A percentile compares a stretch with the other conserved stretches of the same genome.
These are phyloP conservation scores for Vitis rotundifolia DNA, from an alignment of 164 flowering plant species.

Conservation along the genomic window DNA sequence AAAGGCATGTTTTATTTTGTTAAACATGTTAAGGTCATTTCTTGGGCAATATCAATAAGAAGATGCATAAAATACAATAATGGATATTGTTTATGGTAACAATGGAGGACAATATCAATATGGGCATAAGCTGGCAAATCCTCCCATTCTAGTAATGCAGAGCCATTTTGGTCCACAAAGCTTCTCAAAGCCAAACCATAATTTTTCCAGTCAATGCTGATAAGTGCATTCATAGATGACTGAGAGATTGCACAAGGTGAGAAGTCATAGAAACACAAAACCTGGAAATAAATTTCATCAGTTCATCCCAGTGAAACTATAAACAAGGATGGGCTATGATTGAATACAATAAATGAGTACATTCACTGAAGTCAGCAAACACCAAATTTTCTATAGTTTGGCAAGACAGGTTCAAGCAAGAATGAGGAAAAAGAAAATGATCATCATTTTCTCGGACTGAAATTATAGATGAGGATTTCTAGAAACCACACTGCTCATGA, in stretches of 20 bases:
- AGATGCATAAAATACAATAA: neutral
- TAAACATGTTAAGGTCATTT: neutral
- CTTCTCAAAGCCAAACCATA: constrained; percentile 62
- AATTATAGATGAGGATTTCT: neutral
- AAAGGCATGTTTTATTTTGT: neutral
- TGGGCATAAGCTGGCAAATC: constrained; percentile 49
- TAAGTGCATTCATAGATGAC: constrained; percentile 54
- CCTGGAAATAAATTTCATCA: constrained; percentile 42
- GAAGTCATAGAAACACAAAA: constrained; percentile 72
- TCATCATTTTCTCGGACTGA: neutral
- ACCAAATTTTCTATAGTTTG: neutral
- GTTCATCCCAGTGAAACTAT: neutral
- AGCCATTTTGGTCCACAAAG: constrained; percentile 37
- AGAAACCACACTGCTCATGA: neutral
- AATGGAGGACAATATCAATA: constrained; percentile 69
- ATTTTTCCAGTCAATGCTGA: constrained; percentile 70
- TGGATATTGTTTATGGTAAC: constrained; percentile 74
- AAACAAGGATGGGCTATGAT: neutral
- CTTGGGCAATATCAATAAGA: constrained; percentile 4
- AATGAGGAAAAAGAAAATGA: neutral
- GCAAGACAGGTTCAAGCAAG: neutral
- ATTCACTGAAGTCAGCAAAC: neutral
- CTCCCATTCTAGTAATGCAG: constrained; percentile 69
- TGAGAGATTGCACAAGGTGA: constrained; percentile 47
- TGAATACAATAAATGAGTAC: neutral